Evolutionary conservation across 2,329 filamentous ascomycete genomes (phyloP).

Genomic region (Neocucurbitaria cava): DNA sequence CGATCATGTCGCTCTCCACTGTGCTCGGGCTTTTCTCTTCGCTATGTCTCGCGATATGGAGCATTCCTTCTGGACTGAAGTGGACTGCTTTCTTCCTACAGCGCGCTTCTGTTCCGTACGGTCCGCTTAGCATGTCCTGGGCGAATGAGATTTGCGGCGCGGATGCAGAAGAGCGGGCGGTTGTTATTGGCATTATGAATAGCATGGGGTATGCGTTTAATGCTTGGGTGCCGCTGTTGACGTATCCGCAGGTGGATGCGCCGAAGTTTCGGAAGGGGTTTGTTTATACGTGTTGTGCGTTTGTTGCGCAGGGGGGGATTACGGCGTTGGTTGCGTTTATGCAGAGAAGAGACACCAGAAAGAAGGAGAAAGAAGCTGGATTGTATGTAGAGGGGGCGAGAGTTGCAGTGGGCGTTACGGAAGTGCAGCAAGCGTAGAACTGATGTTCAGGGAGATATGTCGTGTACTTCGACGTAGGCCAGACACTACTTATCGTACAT

Average conservation of each 20-base stretch:
- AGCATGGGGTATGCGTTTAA: conserved; percentile 54
- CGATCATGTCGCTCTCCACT: conserved; percentile 22
- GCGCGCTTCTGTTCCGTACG: conserved; percentile 38
- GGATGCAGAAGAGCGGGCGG: conserved; percentile 54
- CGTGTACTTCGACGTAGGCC: too few relatives aligned
- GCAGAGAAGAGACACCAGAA: conserved; percentile 19
- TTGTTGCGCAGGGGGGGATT: conserved; percentile 18
- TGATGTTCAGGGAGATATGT: too few relatives aligned
- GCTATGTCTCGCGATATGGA: conserved; percentile 41
- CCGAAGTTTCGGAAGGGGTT: conserved; percentile 26
- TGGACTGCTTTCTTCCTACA: conserved; percentile 44
- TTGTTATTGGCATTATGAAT: conserved; percentile 57
- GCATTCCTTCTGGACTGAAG: conserved; percentile 37
- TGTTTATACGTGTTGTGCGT: conserved; percentile 19
- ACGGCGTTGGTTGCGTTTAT: conserved; percentile 19
- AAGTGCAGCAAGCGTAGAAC: too few relatives aligned
- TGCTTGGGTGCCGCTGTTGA: conserved; percentile 50
- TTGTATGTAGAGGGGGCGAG: conserved; percentile 14
- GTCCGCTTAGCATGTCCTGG: conserved; percentile 50
- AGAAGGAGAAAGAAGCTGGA: not conserved
- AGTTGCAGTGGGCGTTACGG: not conserved
- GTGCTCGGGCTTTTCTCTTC: conserved; percentile 26
- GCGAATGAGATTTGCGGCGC: conserved; percentile 56
- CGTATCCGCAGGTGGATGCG: conserved; percentile 25
- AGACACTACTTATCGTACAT: too few relatives aligned